A percentile compares a stretch with the other conserved stretches of the same genome.
Conservation (phyloP, 139 green algal species). For the Spirogloea muscicola region DNA sequence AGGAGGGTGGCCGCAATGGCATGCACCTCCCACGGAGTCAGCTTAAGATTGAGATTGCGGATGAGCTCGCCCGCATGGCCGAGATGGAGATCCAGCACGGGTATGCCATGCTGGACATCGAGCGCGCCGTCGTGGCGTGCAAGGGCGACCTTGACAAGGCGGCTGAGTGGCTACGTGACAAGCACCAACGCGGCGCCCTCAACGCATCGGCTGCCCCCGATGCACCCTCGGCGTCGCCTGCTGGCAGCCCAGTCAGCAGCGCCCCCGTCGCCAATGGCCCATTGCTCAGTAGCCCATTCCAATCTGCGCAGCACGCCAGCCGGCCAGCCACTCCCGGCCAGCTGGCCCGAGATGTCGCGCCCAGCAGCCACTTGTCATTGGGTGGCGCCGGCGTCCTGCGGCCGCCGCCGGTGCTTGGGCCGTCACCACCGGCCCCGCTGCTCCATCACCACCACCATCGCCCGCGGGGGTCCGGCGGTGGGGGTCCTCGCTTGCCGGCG, state of each 20-base stretch:
- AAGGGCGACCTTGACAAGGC: conserved; percentile 43
- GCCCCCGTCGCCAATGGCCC: neutral
- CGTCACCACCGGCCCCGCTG: too few relatives aligned
- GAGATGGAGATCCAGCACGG: conserved; percentile 41
- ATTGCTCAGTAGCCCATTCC: neutral
- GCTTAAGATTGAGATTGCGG: conserved; percentile 40
- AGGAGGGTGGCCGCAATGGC: neutral
- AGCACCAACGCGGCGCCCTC: conserved; percentile 7
- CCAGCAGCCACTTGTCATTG: too few relatives aligned
- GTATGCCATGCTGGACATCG: conserved; percentile 17
- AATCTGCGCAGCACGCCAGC: neutral
- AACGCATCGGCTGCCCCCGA: neutral
- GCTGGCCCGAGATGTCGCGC: too few relatives aligned
- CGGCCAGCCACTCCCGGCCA: neutral
- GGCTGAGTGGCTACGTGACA: conserved; percentile 8
- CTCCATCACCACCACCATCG: too few relatives aligned
- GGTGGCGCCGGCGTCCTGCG: too few relatives aligned
- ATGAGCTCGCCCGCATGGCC: conserved; percentile 32
- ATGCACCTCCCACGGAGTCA: neutral
- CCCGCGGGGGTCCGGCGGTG: too few relatives aligned
- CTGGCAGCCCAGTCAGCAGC: neutral
- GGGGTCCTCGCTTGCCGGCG: too few relatives aligned
- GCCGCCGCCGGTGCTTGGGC: too few relatives aligned
- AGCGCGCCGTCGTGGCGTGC: conserved; percentile 24
- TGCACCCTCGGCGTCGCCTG: neutral